Evolutionary conservation across 495 filamentous ascomycete genomes (phyloP), one percentile per base, ranked within the genome.

Genomic region (Friedmanniomyces endolithicus): DNA sequence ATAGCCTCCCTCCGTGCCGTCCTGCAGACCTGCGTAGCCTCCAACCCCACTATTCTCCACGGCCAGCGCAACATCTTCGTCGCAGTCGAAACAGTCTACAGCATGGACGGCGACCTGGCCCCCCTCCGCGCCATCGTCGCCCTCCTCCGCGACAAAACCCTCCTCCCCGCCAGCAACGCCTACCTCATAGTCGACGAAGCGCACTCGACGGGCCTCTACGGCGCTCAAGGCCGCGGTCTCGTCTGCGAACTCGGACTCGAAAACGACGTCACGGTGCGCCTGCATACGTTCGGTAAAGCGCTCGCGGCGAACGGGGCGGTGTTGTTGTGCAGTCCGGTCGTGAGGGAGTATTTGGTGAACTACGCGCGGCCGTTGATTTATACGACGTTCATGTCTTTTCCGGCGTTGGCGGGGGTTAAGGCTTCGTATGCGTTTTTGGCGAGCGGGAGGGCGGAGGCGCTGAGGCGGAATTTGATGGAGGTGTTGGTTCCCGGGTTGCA

Each of bases 121-220:
- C 84, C 83, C 0, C 68, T 92, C 16, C 59, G 64, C 16, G 71
- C 80, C 22, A 75, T 89, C 34, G 71, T 85, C 1, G 61, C 69
- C 7, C 60, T 75, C 0, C 77, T 83, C 0, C 12, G 16, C 37
- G 37, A 41, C 17, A 75, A 88, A 48, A 64, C 67, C 1, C 57
- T 79, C 6, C 69, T 88, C 0, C 79, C 80, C 6, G 40, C 44
- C 0, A 69, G 70, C 1, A 86, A 86, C 63, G 83, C 75, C 6
- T 75, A 85, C 63, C 74, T 89, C 19, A 72, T 87, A 34, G 81
- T 92, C 7, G 87, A 92, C 57, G 87, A 92, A 67, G 87, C 86
- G 2, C 87, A 92, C 66, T 76, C 80, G 0, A 84, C 81, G 9
- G 87, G 87, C 0, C 71, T 84, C 0, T 74, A 82, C 52, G 87